Conservation (phyloP, 257 asterid genomes). For the Solanum tarapatanum region DNA sequence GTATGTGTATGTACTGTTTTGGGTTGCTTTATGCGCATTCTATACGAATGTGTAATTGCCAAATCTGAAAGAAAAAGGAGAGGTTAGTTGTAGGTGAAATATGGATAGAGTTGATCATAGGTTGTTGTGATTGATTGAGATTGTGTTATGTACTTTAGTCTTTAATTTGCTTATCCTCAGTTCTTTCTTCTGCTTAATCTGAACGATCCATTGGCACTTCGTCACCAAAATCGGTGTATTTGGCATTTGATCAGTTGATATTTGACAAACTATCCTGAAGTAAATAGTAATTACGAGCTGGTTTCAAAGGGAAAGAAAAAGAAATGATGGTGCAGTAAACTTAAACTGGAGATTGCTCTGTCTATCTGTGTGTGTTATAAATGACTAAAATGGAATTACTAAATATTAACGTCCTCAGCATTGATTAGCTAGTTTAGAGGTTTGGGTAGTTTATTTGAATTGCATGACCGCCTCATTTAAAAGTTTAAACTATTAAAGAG, state of each 20-base stretch:
- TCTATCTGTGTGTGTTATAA: neutral
- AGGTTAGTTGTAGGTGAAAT: neutral
- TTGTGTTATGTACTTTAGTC: neutral
- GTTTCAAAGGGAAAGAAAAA: neutral
- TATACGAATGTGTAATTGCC: neutral
- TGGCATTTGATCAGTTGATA: neutral
- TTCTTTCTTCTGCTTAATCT: neutral
- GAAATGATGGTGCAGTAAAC: neutral
- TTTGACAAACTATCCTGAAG: neutral
- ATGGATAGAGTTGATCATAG: neutral
- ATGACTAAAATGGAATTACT: neutral
- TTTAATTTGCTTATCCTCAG: neutral
- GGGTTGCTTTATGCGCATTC: neutral
- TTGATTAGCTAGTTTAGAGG: neutral
- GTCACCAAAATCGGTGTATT: neutral
- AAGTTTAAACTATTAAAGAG: neutral
- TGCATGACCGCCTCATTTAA: neutral
- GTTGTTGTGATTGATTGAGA: neutral
- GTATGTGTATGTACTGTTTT: neutral
- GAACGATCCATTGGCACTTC: neutral
- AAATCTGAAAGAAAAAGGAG: neutral
- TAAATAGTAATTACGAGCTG: neutral
- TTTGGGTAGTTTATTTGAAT: neutral
- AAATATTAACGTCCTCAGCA: neutral
- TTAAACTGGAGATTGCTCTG: neutral